A percentile compares a stretch with the other conserved stretches of the same genome.
These are phyloP conservation scores for Aspergillus cavernicola DNA, from an alignment of 495 filamentous ascomycete genomes.

Conservation along the genomic window DNA sequence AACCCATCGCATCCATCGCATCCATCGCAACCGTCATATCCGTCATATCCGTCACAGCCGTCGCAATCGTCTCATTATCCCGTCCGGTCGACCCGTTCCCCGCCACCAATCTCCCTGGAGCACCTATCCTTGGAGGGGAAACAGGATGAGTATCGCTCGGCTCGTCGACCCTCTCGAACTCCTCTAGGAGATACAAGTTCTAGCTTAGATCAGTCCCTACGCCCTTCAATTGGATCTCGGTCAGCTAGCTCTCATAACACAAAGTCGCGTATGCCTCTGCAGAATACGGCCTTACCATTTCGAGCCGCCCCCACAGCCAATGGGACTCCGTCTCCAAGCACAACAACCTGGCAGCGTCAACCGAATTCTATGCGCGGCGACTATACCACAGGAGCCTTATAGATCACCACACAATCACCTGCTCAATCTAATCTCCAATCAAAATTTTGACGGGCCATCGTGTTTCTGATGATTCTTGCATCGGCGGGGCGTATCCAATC, in stretches of 20 bases:
- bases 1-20: constrained; percentile 19
- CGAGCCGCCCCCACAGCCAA: constrained; percentile 41
- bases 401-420: background rate
- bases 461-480: constrained; percentile 19
- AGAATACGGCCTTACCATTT: constrained; percentile 39
- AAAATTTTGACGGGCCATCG: constrained; percentile 3
- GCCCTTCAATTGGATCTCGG: constrained; percentile 34
- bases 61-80: constrained; percentile 24
- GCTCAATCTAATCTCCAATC: background rate
- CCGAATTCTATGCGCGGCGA: constrained; percentile 23
- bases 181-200: constrained; percentile 37
- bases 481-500: constrained; percentile 20
- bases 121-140: constrained; percentile 39
- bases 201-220: constrained; percentile 33
- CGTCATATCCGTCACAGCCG: too few relatives aligned
- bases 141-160: constrained; percentile 33
- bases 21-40: background rate
- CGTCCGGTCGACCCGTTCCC: constrained; percentile 27
- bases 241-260: constrained; percentile 38
- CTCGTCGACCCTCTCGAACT: constrained; percentile 36
- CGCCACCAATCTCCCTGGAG: constrained; percentile 37
- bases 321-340: constrained; percentile 37
- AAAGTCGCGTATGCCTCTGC: constrained; percentile 34
- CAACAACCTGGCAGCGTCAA: constrained; percentile 35
- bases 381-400: constrained; percentile 13